Conservation (phyloP, 2,329 filamentous ascomycete genomes). For the Pseudocercospora fuligena region DNA sequence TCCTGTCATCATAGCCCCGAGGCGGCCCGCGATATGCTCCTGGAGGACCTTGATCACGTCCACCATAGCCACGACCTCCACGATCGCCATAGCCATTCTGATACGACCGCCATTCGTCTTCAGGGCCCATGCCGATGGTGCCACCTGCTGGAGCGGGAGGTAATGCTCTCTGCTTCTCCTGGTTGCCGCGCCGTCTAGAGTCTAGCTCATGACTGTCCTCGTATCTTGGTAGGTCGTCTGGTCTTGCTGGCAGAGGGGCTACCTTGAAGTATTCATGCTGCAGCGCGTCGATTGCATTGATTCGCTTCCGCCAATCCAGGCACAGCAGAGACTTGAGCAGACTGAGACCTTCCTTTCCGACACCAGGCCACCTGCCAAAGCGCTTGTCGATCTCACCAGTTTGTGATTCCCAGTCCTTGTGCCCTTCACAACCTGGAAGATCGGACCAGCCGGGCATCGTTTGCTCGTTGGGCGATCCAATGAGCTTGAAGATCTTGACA, state of each 20-base stretch:
- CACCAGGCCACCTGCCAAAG: conserved; percentile 59
- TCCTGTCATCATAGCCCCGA: conserved; percentile 35
- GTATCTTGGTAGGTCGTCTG: conserved; percentile 86
- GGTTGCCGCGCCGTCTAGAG: conserved; percentile 73
- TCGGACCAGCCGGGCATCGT: conserved; percentile 90
- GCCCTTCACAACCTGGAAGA: conserved; percentile 78
- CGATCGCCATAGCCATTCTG: conserved; percentile 38
- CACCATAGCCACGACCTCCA: conserved; percentile 29
- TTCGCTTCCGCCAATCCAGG: conserved; percentile 84
- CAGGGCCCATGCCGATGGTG: conserved; percentile 75
- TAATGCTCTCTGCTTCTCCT: conserved; percentile 80
- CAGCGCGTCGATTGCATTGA: conserved; percentile 92
- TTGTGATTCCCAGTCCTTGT: conserved; percentile 65
- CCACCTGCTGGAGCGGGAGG: conserved; percentile 92
- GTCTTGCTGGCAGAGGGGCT: conserved; percentile 75
- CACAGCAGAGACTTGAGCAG: conserved; percentile 81
- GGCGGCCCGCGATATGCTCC: conserved; percentile 27
- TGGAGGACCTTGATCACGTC: conserved; percentile 45
- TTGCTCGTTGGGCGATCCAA: conserved; percentile 85
- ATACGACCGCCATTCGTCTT: conserved; percentile 59
- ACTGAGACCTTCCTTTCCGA: conserved; percentile 71
- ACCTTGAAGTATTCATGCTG: conserved; percentile 90
- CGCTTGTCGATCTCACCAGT: conserved; percentile 70
- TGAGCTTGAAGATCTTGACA: conserved; percentile 89
- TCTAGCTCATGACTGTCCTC: conserved; percentile 98